Evolutionary conservation across 2,329 filamentous ascomycete species (phyloP), one percentile per base, ranked within the genome.

Genomic region (Colletotrichum tamarilloi): DNA sequence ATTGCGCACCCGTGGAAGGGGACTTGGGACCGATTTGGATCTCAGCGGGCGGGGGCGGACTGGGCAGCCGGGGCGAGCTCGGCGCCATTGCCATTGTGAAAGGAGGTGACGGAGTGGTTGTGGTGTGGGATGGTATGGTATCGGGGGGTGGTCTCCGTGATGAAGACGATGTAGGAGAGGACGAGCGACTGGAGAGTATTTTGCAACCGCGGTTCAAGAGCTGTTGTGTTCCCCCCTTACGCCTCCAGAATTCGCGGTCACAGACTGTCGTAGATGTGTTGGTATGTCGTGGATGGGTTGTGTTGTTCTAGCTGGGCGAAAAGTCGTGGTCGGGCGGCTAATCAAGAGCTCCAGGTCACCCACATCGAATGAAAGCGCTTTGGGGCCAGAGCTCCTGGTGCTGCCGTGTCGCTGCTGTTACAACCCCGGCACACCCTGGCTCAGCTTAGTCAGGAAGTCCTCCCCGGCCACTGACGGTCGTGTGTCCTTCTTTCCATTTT

Each of bases 1-100:
- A 85, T 30, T 84, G 79, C 55, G 80, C 80, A 62, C 91, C 88
- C 75, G 92, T 86, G 22, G 88, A 89, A 1, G 95, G 94, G 62
- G 95, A 97, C 78, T 92, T 92, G 68, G 93, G 92, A 8, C 91
- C 93, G 75, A 97, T 92, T 85, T 98, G 96, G 77, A 98, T 97
- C 84, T 99, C 97, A 74, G 96, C 95, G 71, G 97, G 92, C 42
- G 97, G 97, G 72, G 97, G 97, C 74, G 97, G 97, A 83, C 95
- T 98, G 73, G 97, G 97, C 64, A 99, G 91, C 81, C 97, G 93
- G 76, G 97, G 96, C 60, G 95, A 98, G 83, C 91, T 96, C 75
- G 94, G 92, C 77, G 89, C 84, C 75, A 91, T 82, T 76, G 89
- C 86, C 89, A 91, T 90, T 14, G 32, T n/a, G 76, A 76, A 83